Evolutionary conservation across 2,329 filamentous ascomycete genomes (phyloP), one percentile per base, ranked within the genome.

Genomic region (Apiospora koreana): DNA sequence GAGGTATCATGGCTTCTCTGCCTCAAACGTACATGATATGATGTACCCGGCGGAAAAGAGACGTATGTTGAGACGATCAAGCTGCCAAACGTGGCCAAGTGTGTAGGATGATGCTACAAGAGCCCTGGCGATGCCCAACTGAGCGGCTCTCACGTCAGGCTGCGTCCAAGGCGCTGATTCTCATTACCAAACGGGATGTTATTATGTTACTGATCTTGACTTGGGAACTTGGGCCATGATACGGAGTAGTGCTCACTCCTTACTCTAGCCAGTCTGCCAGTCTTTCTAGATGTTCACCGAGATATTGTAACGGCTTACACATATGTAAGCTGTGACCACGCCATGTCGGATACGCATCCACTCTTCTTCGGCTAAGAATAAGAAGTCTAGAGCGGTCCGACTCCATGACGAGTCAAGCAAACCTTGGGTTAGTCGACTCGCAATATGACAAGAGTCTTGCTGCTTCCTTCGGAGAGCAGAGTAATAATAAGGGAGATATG

Each of bases 311-410:
- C 48, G n/a, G n/a, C n/a, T n/a, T n/a, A n/a, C n/a, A n/a, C n/a
- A n/a, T n/a, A 38, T 62, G 54, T 38, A 38, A 62, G 31, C 50
- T 35, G 28, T 58, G 50, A 21, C 50, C 28, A 58, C n/a, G 18
- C 6, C 48, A 8, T 54, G 48, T 31, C 48, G 48, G 25, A 31
- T n/a, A 58, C n/a, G 54, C 54, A 38, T 31, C 54, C 54, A 62
- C 54, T 62, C 31, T 62, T 62, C 18, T 62, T 62, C 54, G 38
- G 54, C 54, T 62, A 62, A 38, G 31, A 62, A 62, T 14, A 18
- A 35, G 31, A 62, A 38, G 54, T 62, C 54, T 62, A 62, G 54
- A 62, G 54, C 54, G 54, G 31, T 62, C 54, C 54, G 54, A 38
- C 54, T 62, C 21, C 4, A 14, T 8, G 31, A n/a, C 35, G 54